Percentiles rank a stretch among this genome's conserved stretches.
Conservation (phyloP, 1,284 basidiomycete species). For the Ustilago loliicola region DNA sequence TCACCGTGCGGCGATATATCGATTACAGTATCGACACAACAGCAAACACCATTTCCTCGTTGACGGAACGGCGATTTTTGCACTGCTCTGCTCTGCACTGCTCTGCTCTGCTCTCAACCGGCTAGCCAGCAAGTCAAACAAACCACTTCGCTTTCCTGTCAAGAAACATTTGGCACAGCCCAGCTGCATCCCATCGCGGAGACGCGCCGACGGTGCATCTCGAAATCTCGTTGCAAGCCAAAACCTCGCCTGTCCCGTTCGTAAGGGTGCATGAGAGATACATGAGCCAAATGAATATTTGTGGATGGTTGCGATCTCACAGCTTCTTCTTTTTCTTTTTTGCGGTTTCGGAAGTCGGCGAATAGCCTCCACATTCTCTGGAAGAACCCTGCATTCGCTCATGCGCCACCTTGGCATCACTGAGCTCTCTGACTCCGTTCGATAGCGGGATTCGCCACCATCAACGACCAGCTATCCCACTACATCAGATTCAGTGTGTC, state of each 20-base stretch:
- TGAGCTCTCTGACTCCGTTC: neutral
- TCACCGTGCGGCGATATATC: conserved; percentile 1
- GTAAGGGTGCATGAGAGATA: neutral
- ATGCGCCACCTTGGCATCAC: conserved; percentile 3
- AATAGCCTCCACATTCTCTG: conserved; percentile 18
- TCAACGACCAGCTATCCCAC: neutral
- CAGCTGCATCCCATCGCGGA: conserved; percentile 6
- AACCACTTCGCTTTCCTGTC: too few relatives aligned
- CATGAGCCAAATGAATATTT: neutral
- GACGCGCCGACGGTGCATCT: conserved; percentile 11
- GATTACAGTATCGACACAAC: neutral
- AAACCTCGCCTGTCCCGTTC: neutral
- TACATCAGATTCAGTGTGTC: neutral
- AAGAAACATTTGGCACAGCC: conserved; percentile 3
- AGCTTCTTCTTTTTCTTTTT: neutral
- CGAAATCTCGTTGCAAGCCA: neutral
- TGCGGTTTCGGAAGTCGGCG: conserved; percentile 20
- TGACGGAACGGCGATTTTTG: too few relatives aligned
- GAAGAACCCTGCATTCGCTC: neutral
- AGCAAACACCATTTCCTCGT: too few relatives aligned
- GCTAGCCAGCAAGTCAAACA: neutral
- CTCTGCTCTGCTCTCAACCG: too few relatives aligned
- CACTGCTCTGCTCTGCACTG: too few relatives aligned
- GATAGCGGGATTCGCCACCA: neutral
- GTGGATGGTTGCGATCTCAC: conserved; percentile 7